Evolutionary conservation across 495 filamentous ascomycete species (phyloP).

Genomic region (Tuber calosporum): DNA sequence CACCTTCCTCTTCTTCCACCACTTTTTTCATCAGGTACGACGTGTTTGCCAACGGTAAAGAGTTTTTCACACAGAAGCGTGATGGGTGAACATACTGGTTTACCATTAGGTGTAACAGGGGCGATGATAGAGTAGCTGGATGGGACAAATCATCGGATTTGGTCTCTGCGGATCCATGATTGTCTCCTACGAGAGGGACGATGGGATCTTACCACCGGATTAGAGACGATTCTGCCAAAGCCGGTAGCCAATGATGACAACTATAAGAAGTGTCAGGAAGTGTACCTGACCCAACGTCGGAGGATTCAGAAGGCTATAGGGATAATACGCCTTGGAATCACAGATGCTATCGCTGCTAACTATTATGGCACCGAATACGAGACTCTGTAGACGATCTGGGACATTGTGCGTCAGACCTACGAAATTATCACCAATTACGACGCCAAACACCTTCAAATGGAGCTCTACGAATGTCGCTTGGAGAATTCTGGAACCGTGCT

Average conservation of each 20-base stretch:
- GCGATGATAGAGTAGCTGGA: background rate
- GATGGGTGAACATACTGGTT: background rate
- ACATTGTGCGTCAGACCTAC: background rate
- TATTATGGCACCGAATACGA: background rate
- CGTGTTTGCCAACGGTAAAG: too few relatives aligned
- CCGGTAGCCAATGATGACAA: background rate
- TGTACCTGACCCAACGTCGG: accelerated
- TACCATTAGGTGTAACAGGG: background rate
- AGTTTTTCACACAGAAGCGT: too few relatives aligned
- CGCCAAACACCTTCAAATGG: too few relatives aligned
- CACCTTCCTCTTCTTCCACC: too few relatives aligned
- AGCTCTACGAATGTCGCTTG: background rate
- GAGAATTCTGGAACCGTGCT: too few relatives aligned
- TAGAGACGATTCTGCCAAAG: background rate
- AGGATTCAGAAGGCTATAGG: background rate
- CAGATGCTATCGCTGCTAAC: background rate
- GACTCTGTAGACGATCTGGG: background rate
- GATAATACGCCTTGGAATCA: background rate
- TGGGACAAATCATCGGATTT: background rate
- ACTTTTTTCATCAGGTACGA: too few relatives aligned
- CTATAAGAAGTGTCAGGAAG: background rate
- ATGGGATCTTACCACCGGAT: background rate
- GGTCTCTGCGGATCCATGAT: background rate
- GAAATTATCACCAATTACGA: background rate
- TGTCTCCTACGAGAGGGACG: background rate